A percentile compares a stretch with the other conserved stretches of the same genome.
These are phyloP conservation scores for Wickerhamomyces bovis DNA, from an alignment of 805 yeast genomes.

Conservation along the genomic window DNA sequence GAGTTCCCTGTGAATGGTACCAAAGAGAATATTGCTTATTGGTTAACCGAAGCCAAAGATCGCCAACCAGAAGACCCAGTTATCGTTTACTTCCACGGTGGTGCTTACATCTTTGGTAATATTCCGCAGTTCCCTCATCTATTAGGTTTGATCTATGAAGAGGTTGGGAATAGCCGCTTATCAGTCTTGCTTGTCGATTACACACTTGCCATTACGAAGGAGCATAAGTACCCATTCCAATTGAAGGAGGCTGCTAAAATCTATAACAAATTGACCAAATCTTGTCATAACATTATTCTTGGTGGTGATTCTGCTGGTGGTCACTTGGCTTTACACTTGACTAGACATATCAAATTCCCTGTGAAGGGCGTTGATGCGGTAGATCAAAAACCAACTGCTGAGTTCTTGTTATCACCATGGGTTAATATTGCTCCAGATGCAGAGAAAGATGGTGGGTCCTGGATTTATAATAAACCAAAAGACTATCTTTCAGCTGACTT, in stretches of 20 bases:
- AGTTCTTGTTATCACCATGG: conserved; percentile 14
- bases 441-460: not conserved
- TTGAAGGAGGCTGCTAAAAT: conserved; percentile 18
- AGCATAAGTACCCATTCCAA: conserved; percentile 22
- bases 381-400: conserved; percentile 1
- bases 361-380: conserved; percentile 1
- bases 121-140: conserved; percentile 6
- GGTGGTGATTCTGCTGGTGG: conserved; percentile 31
- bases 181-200: conserved; percentile 25
- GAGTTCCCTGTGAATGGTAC: conserved; percentile 5
- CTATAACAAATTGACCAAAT: conserved; percentile 14
- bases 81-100: conserved; percentile 14
- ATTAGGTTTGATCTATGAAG: conserved; percentile 2
- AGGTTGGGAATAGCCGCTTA: conserved; percentile 8
- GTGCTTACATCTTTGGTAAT: conserved; percentile 13
- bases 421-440: conserved; percentile 9
- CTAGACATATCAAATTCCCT: conserved; percentile 5
- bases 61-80: conserved; percentile 17
- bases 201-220: conserved; percentile 16
- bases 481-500: not conserved
- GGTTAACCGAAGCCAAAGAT: conserved; percentile 25
- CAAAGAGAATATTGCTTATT: conserved; percentile 3
- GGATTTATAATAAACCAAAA: not conserved
- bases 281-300: conserved; percentile 16
- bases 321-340: conserved; percentile 18